Conservation (phyloP, 371 early-diverging fungal species). For the Parasitella parasitica region DNA sequence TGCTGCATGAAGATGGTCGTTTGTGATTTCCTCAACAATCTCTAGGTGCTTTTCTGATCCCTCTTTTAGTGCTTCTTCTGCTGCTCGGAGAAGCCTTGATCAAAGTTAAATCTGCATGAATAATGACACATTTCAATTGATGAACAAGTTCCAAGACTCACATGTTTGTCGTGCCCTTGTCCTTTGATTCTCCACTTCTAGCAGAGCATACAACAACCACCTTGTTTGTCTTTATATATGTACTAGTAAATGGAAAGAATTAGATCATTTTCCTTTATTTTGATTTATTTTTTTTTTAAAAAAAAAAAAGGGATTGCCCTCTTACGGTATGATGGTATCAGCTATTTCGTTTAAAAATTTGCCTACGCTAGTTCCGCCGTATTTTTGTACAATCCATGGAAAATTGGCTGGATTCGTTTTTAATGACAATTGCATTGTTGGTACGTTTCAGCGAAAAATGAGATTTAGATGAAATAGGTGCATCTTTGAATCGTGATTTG, state of each 20-base stretch:
- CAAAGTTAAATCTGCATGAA: neutral
- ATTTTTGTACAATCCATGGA: conserved; percentile 83
- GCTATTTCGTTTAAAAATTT: conserved; percentile 69
- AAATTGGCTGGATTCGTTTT: conserved; percentile 22
- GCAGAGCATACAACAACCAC: conserved; percentile 85
- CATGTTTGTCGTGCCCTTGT: conserved; percentile 77
- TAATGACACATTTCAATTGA: neutral
- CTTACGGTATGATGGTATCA: conserved; percentile 59
- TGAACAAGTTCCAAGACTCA: conserved; percentile 9
- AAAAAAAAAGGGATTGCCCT: too few species aligned
- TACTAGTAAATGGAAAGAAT: conserved; percentile 17
- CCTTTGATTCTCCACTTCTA: conserved; percentile 75
- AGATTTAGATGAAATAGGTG: neutral
- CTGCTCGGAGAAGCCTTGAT: conserved; percentile 63
- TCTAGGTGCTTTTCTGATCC: conserved; percentile 62
- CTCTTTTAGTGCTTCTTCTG: conserved; percentile 65
- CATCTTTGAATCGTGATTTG: neutral
- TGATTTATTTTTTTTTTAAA: too few species aligned
- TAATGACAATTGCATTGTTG: conserved; percentile 11
- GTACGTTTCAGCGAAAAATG: neutral
- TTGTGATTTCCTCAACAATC: conserved; percentile 82
- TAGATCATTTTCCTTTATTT: too few species aligned
- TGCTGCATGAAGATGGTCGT: conserved; percentile 84
- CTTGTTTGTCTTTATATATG: conserved; percentile 50
- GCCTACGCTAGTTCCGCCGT: conserved; percentile 88